These are phyloP conservation scores for Chrysoporthe cubensis DNA, from an alignment of 2,329 filamentous ascomycete species.

Conservation along the genomic window DNA sequence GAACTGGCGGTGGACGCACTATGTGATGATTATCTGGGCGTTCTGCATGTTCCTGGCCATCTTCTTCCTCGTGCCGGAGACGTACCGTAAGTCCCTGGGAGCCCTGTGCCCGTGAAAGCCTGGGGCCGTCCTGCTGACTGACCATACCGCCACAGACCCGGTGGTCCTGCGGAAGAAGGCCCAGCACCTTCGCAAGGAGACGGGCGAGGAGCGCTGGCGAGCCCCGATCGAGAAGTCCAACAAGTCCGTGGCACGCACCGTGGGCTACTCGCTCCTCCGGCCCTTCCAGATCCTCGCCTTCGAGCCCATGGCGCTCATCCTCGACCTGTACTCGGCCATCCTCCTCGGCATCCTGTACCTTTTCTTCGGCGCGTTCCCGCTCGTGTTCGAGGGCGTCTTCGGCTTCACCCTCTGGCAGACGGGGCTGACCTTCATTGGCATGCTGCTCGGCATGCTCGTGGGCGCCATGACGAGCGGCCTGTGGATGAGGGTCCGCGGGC, in stretches of 20 bases:
- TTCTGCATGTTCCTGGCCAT: slow-evolving; percentile 67
- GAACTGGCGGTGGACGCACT: slow-evolving; percentile 83
- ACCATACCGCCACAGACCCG: slow-evolving; percentile 48
- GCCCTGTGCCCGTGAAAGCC: background rate
- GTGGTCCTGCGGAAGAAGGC: slow-evolving; percentile 77
- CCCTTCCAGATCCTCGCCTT: slow-evolving; percentile 79
- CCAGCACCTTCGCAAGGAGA: slow-evolving; percentile 68
- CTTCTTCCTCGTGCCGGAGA: slow-evolving; percentile 79
- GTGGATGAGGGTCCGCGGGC: slow-evolving; percentile 64
- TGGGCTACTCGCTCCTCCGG: slow-evolving; percentile 63
- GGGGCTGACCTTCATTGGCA: slow-evolving; percentile 77
- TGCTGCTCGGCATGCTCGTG: slow-evolving; percentile 69
- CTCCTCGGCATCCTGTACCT: slow-evolving; percentile 88
- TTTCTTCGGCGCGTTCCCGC: slow-evolving; percentile 85
- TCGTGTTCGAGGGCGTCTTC: slow-evolving; percentile 77
- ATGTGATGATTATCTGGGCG: slow-evolving; percentile 82
- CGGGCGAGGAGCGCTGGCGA: slow-evolving; percentile 75
- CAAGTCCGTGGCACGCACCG: slow-evolving; percentile 66
- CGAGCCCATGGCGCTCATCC: slow-evolving; percentile 83
- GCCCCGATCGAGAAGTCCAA: slow-evolving; percentile 76
- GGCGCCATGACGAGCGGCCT: slow-evolving; percentile 67
- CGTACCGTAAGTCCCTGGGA: slow-evolving; percentile 63
- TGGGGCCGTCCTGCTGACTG: background rate
- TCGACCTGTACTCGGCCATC: slow-evolving; percentile 82
- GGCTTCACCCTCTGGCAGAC: slow-evolving; percentile 78